Base-by-base conservation (phyloP, 495 filamentous ascomycete genomes). In the Talaromyces wortmannii region DNA sequence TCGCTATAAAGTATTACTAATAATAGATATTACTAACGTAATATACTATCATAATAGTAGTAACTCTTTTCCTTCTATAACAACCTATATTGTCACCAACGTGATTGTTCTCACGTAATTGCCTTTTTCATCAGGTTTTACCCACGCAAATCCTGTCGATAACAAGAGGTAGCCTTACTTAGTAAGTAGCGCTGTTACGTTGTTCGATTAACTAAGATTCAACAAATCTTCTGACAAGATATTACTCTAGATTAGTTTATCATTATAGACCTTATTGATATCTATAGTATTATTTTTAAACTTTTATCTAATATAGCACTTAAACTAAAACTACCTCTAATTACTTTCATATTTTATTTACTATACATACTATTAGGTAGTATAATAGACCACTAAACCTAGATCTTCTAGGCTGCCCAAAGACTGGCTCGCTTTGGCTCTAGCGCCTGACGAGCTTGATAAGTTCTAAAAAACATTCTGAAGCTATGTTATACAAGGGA, bases 271-370 rank as follows among this genome's bases (percentile, higher is more conserved):
- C 13, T 66, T 66, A 53, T 75, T 75, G 31, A 68, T 63, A 15
- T 67, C 72, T n/a, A 83, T 79, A 18, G 68, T 62, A 15, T 83
- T 78, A 12, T 76, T 65, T 7, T 72, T 65, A 0, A 84, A 85
- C 72, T 91, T 88, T 89, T 90, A 95, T 62, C 89, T 91, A 67
- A 96, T 90, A 44, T 83, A 79, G 65, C 89, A 85, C 31, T 83
- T 83, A 68, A 92, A 90, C 68, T 96, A 90, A 59, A 91, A 91
- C 68, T 95, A 90, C 36, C 83, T 85, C 90, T 90, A 96, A 65
- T 95, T 90, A 60, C 86, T 83, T 32, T 87, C 86, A 17, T 86
- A 86, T 15, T 74, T 80, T 31, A 73, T 81, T 60, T 81, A 83
- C 68, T 92, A 83, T 52, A 84, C 81, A 64, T 87, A 85, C 66